phyloP scores from a whole-genome alignment of 2,329 filamentous ascomycete species.

The Cryphonectria radicalis region DNA sequence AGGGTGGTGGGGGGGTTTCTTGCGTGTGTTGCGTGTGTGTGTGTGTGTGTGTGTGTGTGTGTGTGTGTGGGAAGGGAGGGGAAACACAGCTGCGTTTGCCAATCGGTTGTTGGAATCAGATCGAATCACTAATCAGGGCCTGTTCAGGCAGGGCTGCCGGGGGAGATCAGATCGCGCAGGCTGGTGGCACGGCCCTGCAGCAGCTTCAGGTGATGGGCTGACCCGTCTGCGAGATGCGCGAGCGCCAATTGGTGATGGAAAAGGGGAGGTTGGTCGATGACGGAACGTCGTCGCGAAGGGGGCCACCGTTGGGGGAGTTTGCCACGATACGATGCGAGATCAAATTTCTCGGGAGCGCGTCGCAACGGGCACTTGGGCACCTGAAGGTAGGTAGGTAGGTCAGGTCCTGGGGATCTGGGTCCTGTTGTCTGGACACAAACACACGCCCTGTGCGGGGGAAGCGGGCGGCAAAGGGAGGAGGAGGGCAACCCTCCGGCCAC shows the following conservation, averaged over 20 bases:
- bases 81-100: constrained; percentile 11
- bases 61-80: constrained; percentile 18
- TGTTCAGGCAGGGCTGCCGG: constrained; percentile 4
- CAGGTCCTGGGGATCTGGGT: background rate
- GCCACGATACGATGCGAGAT: constrained; percentile 1
- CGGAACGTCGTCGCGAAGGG: constrained; percentile 1
- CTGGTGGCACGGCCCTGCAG: background rate
- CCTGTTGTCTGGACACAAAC: too few species aligned
- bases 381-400: background rate
- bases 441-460: background rate
- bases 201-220: constrained; percentile 16
- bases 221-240: constrained; percentile 19
- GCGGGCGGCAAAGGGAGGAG: constrained; percentile 1
- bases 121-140: constrained; percentile 15
- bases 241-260: constrained; percentile 25
- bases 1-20: background rate
- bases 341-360: constrained; percentile 7
- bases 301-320: background rate
- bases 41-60: background rate
- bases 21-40: background rate
- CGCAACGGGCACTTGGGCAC: background rate
- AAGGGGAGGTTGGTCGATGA: background rate
- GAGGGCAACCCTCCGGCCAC: background rate
- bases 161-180: constrained; percentile 16
- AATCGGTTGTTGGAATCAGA: constrained; percentile 7